These are phyloP conservation scores for Plasmodium yoelii DNA, from an alignment of 169 alveolate genomes.

Conservation along the genomic window DNA sequence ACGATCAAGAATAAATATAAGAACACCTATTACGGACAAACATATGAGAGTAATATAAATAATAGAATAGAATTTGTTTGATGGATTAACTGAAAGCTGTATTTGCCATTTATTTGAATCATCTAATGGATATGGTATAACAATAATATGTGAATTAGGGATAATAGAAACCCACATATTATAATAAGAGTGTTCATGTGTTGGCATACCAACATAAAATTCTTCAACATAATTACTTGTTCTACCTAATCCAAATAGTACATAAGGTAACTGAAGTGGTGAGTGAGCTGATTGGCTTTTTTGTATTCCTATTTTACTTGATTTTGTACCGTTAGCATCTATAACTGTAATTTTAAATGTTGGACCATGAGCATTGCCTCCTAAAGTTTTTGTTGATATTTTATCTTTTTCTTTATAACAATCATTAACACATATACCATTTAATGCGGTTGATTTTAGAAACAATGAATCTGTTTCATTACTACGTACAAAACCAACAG, in stretches of 20 bases:
- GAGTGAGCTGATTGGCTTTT: conserved; percentile 79
- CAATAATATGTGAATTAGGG: conserved; percentile 85
- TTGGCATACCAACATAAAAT: conserved; percentile 87
- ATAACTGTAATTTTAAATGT: conserved; percentile 84
- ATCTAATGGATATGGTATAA: conserved; percentile 81
- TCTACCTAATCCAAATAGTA: conserved; percentile 85
- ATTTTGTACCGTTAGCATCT: conserved; percentile 83
- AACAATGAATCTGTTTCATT: conserved; percentile 79
- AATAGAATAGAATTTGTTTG: conserved; percentile 81
- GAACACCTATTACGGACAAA: conserved; percentile 79
- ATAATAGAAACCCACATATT: conserved; percentile 88
- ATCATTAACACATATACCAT: conserved; percentile 76
- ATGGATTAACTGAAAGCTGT: conserved; percentile 84
- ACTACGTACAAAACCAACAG: conserved; percentile 37
- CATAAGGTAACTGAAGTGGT: conserved; percentile 80
- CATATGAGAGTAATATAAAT: conserved; percentile 79
- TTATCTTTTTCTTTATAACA: conserved; percentile 42
- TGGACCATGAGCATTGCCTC: conserved; percentile 81
- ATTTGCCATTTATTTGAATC: conserved; percentile 83
- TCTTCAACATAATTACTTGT: conserved; percentile 91
- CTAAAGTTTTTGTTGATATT: conserved; percentile 61
- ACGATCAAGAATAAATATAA: conserved; percentile 81
- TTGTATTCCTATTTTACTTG: conserved; percentile 79
- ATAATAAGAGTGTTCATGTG: conserved; percentile 76
- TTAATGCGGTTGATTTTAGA: conserved; percentile 77